Evolutionary conservation across 306 rosid species (phyloP), one percentile per base, ranked within the genome.

Genomic region (Fragaria iinumae): DNA sequence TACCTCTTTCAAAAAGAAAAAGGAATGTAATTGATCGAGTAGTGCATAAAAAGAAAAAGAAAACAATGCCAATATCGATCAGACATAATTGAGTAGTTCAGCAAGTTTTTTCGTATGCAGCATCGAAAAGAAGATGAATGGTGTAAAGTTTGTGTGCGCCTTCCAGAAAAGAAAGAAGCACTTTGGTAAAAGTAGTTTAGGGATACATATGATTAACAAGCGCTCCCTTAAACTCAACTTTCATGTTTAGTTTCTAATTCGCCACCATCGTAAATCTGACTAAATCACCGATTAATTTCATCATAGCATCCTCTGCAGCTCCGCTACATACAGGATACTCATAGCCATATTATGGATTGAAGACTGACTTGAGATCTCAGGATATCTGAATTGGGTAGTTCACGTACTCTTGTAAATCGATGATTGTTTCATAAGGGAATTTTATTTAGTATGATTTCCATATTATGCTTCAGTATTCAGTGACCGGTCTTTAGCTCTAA

Each of bases 91-190:
- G 32, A 56, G 63, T 25, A 25, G 36, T 25, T 25, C 65, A 59
- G 16, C 12, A 25, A 11, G 36, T 59, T 59, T 25, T 25, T 59
- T 12, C 11, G 18, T 25, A 23, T 25, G 36, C 65, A 59, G 65
- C 65, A 59, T 32, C 17, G 65, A 59, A 21, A 25, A 59, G 65
- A 59, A 59, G 36, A 59, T 57, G 36, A 59, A 59, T 16, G 36
- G 65, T 59, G 65, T 25, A 59, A 59, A 59, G 65, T 25, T 25
- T 18, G 34, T 59, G 36, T 59, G 65, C 64, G 34, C 64, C 60
- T 55, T 9, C 60, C 60, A 55, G 60, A 55, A 55, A 55, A 57
- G 64, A 4, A 57, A 57, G 34, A 4, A 23, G 36, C 65, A 59
- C 65, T 59, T 59, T 59, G 18, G 36, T 11, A 59, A 59, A 9